These are phyloP conservation scores for Dothistroma pini DNA, from an alignment of 2,329 filamentous ascomycete genomes.

Conservation along the genomic window DNA sequence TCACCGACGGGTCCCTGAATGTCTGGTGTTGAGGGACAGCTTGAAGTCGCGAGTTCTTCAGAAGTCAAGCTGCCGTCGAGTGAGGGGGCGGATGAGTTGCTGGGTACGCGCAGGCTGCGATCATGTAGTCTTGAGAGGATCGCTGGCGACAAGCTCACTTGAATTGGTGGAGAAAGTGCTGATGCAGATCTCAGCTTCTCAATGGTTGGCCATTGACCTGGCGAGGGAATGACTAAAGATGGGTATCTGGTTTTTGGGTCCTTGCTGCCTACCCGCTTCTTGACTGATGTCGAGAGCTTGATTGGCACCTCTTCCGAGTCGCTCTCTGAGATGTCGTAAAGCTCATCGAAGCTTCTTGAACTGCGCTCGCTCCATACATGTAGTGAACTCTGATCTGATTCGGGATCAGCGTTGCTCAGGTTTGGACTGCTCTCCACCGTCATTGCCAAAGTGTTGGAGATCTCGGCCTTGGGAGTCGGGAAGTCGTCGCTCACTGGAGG, in stretches of 20 bases:
- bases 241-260: conserved; percentile 48
- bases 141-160: conserved; percentile 36
- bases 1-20: conserved; percentile 53
- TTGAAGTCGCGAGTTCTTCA: conserved; percentile 78
- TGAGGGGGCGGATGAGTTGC: conserved; percentile 76
- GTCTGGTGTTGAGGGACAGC: conserved; percentile 79
- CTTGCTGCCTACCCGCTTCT: conserved; percentile 35
- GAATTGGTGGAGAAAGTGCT: conserved; percentile 47
- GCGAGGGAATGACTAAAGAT: conserved; percentile 57
- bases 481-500: conserved; percentile 57
- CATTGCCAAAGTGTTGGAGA: conserved; percentile 14
- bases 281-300: conserved; percentile 51
- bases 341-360: conserved; percentile 75
- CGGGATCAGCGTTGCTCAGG: conserved; percentile 51
- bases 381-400: conserved; percentile 34
- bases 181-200: conserved; percentile 47
- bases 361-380: conserved; percentile 65
- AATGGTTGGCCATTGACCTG: conserved; percentile 55
- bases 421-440: conserved; percentile 54
- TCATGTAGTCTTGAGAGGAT: conserved; percentile 66
- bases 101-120: conserved; percentile 61
- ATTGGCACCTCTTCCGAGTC: conserved; percentile 57
- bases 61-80: conserved; percentile 85
- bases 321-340: conserved; percentile 82
- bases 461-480: conserved; percentile 42